Base-by-base conservation (phyloP, 805 yeast species). In the Starmerella gropengiesseri region DNA sequence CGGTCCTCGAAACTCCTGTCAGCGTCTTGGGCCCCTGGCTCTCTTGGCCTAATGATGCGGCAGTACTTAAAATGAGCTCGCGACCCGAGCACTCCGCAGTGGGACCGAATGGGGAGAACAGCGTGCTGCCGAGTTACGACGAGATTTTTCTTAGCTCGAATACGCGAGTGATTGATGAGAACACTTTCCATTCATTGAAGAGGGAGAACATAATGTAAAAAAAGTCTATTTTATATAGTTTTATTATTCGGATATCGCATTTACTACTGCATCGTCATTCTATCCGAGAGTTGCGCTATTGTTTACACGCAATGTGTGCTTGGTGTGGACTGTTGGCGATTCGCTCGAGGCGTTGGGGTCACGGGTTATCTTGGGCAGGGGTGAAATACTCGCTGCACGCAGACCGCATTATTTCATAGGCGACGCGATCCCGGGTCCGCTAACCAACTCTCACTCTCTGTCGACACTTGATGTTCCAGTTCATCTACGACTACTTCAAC, bases 401-500 rank as follows among this genome's bases (percentile, higher is more conserved):
- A 23, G 11, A 23, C 7, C 26, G 11, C 11, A 7, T 23, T 23
- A 23, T 11, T 23, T 11, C 11, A 23, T 11, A 23, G 11, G 26
- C 11, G 26, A 23, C 7, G 25, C 25, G 25, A 22, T 8, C 25
- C 25, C 25, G 11, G 25, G 25, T 22, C 19, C 7, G 33, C 33
- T 23, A 31, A 31, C 33, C 33, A 31, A 12, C 23, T 11, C 5
- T 14, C 18, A 8, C 25, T 11, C 11, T 11, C 19, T 12, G 21
- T 18, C 7, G 23, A 11, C 13, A 18, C 7, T 8, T 18, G 37
- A 37, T 38, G 17, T 27, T 40, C 34, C 44, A 47, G 11, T 37
- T 37, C 20, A 37, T 47, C 13, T 17, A 41, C 31, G 17, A 23
- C 13, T 18, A 36, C 13, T 40, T 47, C 27, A 46, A 46, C 7